Conservation (phyloP, 176 grass and related monocot genomes). For the Coix lacrymajobi region DNA sequence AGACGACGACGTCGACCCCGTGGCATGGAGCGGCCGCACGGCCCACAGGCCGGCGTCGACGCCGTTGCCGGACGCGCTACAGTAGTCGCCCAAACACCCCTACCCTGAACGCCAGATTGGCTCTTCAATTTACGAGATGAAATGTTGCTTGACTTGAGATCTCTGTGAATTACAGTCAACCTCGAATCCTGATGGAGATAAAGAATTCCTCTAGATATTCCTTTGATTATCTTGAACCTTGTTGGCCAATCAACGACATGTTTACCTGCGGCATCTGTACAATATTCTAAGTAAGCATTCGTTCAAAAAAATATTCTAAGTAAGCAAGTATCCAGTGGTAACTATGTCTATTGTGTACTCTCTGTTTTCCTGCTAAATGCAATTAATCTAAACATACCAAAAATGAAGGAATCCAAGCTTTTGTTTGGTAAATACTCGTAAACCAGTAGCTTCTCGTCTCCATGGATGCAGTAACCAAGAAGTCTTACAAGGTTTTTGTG, state of each 20-base stretch:
- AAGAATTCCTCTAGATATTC: conserved; percentile 52
- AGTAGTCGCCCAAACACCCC: too few relatives aligned
- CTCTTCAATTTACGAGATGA: too few relatives aligned
- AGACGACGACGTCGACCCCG: too few relatives aligned
- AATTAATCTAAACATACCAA: conserved; percentile 9
- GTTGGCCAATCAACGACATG: conserved; percentile 35
- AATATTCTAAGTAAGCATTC: neutral
- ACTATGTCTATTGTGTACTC: neutral
- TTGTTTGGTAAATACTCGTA: too few relatives aligned
- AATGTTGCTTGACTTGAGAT: too few relatives aligned
- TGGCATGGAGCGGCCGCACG: too few relatives aligned
- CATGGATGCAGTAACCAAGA: conserved; percentile 36
- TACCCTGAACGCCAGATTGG: too few relatives aligned
- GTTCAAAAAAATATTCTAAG: neutral
- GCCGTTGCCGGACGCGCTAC: too few relatives aligned
- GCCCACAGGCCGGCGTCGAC: too few relatives aligned
- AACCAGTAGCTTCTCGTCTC: conserved; percentile 46
- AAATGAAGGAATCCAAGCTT: conserved; percentile 40
- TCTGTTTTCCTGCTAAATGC: too few relatives aligned
- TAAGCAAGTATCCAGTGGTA: neutral
- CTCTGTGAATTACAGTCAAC: too few relatives aligned
- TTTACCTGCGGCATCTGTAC: neutral
- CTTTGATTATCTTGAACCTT: conserved; percentile 46
- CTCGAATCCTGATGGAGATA: conserved; percentile 70
- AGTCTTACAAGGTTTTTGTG: conserved; percentile 38